A percentile compares a stretch with the other conserved stretches of the same genome.
phyloP scores from a whole-genome alignment of 306 rosid species.

The Purshia tridentata region DNA sequence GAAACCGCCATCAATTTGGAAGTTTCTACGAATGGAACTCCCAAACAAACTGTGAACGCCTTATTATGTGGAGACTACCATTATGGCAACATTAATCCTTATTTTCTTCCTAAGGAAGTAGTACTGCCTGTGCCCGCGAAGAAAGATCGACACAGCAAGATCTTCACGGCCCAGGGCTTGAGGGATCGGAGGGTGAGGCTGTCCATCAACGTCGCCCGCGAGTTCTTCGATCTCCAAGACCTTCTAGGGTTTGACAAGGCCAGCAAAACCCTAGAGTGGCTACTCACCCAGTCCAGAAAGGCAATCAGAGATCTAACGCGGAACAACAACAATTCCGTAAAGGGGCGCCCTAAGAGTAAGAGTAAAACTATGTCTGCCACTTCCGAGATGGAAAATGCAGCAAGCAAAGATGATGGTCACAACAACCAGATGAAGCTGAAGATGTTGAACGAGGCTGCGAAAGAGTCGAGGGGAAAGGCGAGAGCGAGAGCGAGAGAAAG shows the following conservation, averaged over 20 bases:
- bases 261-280: slow-evolving; percentile 95
- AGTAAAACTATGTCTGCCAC: slow-evolving; percentile 17
- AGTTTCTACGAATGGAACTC: background rate
- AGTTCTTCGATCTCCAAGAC: slow-evolving; percentile 98
- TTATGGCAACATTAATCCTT: slow-evolving; percentile 25
- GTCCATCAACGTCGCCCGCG: slow-evolving; percentile 74
- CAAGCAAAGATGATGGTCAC: background rate
- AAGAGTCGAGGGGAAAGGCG: slow-evolving; percentile 73
- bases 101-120: slow-evolving; percentile 31
- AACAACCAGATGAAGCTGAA: too few species aligned
- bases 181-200: slow-evolving; percentile 87
- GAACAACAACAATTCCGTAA: slow-evolving; percentile 20
- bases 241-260: slow-evolving; percentile 95
- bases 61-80: background rate
- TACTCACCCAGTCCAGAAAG: slow-evolving; percentile 63
- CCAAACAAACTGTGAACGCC: background rate
- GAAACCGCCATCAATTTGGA: slow-evolving; percentile 34
- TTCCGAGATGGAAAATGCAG: slow-evolving; percentile 21
- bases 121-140: slow-evolving; percentile 22
- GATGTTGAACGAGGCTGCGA: slow-evolving; percentile 35
- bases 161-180: slow-evolving; percentile 84
- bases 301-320: slow-evolving; percentile 53
- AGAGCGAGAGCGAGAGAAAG: slow-evolving; percentile 90
- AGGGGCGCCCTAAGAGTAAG: slow-evolving; percentile 3
- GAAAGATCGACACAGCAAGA: slow-evolving; percentile 93